phyloP scores from a whole-genome alignment of 2,329 filamentous ascomycete genomes.

The Fusarium neocosmosporiellum region DNA sequence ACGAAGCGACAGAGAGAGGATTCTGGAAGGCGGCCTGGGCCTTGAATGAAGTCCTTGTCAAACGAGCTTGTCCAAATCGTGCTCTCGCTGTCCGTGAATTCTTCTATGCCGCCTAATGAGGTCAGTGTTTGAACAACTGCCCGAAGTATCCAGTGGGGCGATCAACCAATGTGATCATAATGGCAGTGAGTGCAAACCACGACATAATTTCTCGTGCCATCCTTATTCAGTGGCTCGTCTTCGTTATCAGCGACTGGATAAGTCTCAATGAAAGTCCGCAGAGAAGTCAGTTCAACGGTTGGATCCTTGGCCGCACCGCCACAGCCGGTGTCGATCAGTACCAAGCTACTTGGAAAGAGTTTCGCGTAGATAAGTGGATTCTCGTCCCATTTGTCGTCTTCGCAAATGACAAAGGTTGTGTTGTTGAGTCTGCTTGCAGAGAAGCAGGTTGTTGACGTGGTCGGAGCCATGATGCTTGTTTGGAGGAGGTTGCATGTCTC shows the following conservation, averaged over 20 bases:
- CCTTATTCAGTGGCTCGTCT: constrained; percentile 51
- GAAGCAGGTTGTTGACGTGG: neutral
- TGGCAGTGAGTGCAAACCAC: constrained; percentile 61
- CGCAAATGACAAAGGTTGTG: constrained; percentile 56
- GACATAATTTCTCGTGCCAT: constrained; percentile 48
- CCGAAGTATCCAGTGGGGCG: neutral
- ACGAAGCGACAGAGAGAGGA: constrained; percentile 55
- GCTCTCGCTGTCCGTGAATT: constrained; percentile 44
- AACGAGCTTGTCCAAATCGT: constrained; percentile 48
- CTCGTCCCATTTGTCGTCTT: constrained; percentile 56
- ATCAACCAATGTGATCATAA: constrained; percentile 54
- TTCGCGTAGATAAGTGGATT: constrained; percentile 60
- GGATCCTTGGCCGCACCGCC: constrained; percentile 48
- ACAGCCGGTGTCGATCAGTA: constrained; percentile 60
- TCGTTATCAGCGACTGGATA: constrained; percentile 50
- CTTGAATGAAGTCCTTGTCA: constrained; percentile 52
- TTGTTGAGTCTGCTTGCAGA: constrained; percentile 46
- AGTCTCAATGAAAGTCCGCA: constrained; percentile 56
- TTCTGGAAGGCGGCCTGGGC: constrained; percentile 47
- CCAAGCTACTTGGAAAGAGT: constrained; percentile 49
- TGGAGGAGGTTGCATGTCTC: neutral
- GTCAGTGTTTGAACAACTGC: neutral
- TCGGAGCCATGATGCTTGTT: neutral
- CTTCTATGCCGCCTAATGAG: constrained; percentile 46
- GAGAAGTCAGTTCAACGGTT: constrained; percentile 40